Conservation (phyloP, 148 eudicot genomes). For the Vaccinium darrowii region DNA sequence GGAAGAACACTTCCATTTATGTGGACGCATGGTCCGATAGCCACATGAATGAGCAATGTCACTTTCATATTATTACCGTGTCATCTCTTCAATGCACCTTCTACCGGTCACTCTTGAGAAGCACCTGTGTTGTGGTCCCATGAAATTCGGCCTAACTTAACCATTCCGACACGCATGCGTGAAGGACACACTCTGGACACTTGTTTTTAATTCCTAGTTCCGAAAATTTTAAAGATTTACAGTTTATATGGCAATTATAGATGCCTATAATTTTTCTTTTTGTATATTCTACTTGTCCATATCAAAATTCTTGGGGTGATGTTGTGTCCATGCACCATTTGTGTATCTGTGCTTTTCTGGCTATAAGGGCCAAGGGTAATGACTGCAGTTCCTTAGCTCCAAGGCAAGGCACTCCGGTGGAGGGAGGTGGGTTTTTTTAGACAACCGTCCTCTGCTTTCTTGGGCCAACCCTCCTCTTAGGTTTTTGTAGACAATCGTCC, state of each 20-base stretch:
- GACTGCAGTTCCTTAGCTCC: neutral
- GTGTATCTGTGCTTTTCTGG: neutral
- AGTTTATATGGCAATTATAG: neutral
- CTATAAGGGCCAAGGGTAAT: neutral
- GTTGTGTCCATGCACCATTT: neutral
- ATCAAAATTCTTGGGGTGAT: neutral
- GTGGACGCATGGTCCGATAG: neutral
- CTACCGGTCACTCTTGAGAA: neutral
- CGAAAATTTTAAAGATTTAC: neutral
- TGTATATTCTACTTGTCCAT: neutral
- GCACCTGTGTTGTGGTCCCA: neutral
- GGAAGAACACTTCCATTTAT: neutral
- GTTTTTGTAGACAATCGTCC: neutral
- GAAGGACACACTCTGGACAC: neutral
- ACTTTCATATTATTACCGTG: neutral
- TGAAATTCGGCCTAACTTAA: neutral
- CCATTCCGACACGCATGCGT: neutral
- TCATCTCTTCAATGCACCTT: neutral
- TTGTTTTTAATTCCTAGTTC: neutral
- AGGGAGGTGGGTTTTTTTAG: neutral
- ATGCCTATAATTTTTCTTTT: neutral
- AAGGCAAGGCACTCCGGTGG: neutral
- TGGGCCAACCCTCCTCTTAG: neutral
- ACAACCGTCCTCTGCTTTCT: neutral
- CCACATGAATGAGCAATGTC: neutral